Evolutionary conservation across 2,329 filamentous ascomycete species (phyloP).

Genomic region (Exophiala lecanii-corni): DNA sequence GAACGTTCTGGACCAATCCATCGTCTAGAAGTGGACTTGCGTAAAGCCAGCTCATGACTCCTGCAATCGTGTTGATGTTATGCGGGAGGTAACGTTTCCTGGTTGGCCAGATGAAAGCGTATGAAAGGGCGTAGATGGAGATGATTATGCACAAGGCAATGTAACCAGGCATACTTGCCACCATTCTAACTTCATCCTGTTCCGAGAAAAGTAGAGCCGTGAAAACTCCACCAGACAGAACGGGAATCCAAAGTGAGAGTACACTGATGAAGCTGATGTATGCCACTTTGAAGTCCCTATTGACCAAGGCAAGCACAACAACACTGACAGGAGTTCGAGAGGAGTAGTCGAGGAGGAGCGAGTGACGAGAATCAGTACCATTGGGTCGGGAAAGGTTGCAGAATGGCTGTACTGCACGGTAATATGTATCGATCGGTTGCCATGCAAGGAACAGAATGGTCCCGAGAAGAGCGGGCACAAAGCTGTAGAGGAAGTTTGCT

Average conservation of each 20-base stretch:
- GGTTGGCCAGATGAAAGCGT: conserved; percentile 58
- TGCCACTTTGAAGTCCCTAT: conserved; percentile 55
- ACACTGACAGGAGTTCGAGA: conserved; percentile 50
- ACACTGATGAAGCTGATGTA: conserved; percentile 53
- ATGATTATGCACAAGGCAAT: conserved; percentile 69
- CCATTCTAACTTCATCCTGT: conserved; percentile 51
- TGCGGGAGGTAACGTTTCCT: conserved; percentile 67
- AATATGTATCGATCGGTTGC: conserved; percentile 57
- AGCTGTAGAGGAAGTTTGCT: conserved; percentile 80
- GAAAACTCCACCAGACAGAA: conserved; percentile 59
- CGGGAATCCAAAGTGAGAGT: conserved; percentile 49
- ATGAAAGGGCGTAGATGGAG: conserved; percentile 61
- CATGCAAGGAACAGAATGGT: conserved; percentile 56
- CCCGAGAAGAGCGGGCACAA: conserved; percentile 56
- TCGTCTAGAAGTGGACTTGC: conserved; percentile 68
- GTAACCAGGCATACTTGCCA: conserved; percentile 68
- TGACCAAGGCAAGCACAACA: conserved; percentile 49
- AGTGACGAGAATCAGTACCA: conserved; percentile 52
- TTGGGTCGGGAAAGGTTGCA: conserved; percentile 48
- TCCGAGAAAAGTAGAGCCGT: conserved; percentile 55
- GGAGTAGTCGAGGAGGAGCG: conserved; percentile 55
- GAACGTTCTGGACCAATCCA: conserved; percentile 64
- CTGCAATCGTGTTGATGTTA: conserved; percentile 65
- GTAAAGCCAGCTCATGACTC: conserved; percentile 72
- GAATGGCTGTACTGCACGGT: conserved; percentile 57